Percentiles rank a stretch among this genome's conserved stretches.
Conservation (phyloP, 345 rosid genomes). For the Psidium guajava region DNA sequence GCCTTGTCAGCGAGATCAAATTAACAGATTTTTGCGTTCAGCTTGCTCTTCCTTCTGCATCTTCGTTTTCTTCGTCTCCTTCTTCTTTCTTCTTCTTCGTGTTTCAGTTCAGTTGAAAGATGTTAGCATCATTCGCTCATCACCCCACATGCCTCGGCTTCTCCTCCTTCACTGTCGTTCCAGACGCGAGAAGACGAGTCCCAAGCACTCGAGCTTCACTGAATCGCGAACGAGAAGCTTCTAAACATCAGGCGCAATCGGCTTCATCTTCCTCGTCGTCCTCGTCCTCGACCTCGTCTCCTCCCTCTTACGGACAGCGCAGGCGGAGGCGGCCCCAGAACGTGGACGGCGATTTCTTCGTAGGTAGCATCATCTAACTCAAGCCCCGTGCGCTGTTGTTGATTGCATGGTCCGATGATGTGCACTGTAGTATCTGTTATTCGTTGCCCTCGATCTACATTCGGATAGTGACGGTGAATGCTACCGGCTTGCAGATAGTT, state of each 20-base stretch:
- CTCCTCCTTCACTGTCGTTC: background rate
- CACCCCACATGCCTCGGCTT: background rate
- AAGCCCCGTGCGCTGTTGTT: background rate
- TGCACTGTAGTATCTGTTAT: background rate
- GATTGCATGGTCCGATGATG: background rate
- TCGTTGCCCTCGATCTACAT: background rate
- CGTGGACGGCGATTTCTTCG: slow-evolving; percentile 44
- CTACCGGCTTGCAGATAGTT: slow-evolving; percentile 21
- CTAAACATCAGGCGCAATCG: background rate
- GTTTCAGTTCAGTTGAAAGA: background rate
- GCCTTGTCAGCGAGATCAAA: background rate
- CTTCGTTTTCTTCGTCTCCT: rapidly evolving
- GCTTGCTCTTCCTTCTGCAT: background rate
- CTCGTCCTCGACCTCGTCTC: background rate
- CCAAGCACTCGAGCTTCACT: background rate
- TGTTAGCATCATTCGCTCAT: background rate
- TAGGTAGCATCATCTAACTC: slow-evolving; percentile 18
- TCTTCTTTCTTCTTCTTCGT: background rate
- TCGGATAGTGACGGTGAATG: background rate
- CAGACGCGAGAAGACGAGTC: background rate
- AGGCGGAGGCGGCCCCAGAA: slow-evolving; percentile 31
- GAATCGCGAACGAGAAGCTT: background rate
- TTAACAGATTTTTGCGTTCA: background rate
- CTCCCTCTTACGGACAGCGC: background rate
- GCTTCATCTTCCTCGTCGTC: background rate